Base-by-base conservation (phyloP, 805 yeast genomes). In the Hanseniaspora lindneri region DNA sequence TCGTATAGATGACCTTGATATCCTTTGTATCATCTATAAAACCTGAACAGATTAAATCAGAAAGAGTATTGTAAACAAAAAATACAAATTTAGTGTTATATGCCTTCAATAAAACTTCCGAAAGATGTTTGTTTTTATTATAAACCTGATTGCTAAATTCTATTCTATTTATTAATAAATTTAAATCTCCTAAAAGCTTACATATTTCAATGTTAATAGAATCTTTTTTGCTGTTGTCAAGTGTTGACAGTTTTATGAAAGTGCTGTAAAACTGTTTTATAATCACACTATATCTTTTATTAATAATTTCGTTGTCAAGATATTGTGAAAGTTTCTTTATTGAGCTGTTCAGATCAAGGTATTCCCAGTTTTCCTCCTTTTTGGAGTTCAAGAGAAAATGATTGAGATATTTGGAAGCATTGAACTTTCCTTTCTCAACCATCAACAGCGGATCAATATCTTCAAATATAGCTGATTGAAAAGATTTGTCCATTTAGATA, bases 401-500 rank as follows among this genome's bases (percentile, higher is more conserved):
- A n/a, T 39, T 37, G 14, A 44, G 17, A 21, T 34, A 44, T 20
- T 29, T 44, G 16, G 21, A 25, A 20, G 32, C 27, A 16, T 44
- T 40, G 25, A 44, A 44, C 32, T 44, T 44, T 3, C 37, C 42
- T 5, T 29, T 16, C 3, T 28, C 41, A 8, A 33, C 13, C 16
- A 44, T 32, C 8, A 44, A 25, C 16, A 44, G 28, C 2, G 42
- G 17, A 28, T 44, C 48, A 19, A 44, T 30, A 13, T 37, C 42
- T 8, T 35, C 16, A 33, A 33, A 33, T 35, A 35, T 17, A 35
- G 13, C 5, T 21, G 27, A 10, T 8, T 34, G n/a, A n/a, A 5
- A 30, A 8, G 17, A 9, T 30, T 14, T 11, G 10, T 8, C 8
- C 10, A 9, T 11, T 19, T 34, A 7, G 20, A 13, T 34, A 17